Evolutionary conservation across 2,329 filamentous ascomycete genomes (phyloP).

Genomic region (Fusarium xyrophilum): DNA sequence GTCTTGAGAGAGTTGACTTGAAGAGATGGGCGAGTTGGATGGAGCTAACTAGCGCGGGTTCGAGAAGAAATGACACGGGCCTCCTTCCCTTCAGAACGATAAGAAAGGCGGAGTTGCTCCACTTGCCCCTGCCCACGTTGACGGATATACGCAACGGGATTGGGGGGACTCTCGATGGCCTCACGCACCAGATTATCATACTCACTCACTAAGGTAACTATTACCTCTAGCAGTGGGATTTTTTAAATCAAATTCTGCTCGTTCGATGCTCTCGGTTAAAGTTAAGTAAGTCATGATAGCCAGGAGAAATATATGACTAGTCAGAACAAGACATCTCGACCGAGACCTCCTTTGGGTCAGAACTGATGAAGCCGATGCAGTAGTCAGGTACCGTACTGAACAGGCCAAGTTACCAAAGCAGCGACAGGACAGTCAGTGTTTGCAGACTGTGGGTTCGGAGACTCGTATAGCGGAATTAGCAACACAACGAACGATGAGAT

Average conservation of each 20-base stretch:
- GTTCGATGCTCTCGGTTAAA: slow-evolving; percentile 33
- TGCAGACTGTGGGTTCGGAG: not conserved
- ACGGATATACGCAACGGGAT: slow-evolving; percentile 28
- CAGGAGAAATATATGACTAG: slow-evolving; percentile 11
- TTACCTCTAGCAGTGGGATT: slow-evolving; percentile 3
- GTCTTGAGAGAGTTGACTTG: slow-evolving; percentile 4
- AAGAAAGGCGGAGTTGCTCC: slow-evolving; percentile 22
- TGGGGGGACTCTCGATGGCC: slow-evolving; percentile 22
- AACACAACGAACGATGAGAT: not conserved
- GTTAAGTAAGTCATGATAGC: slow-evolving; percentile 13
- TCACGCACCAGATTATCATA: slow-evolving; percentile 2
- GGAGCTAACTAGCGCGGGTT: slow-evolving; percentile 11
- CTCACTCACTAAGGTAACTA: not conserved
- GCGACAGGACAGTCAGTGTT: not conserved
- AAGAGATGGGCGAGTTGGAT: not conserved
- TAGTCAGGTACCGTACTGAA: not conserved
- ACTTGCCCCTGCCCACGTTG: slow-evolving; percentile 34
- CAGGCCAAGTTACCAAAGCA: not conserved
- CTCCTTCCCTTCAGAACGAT: slow-evolving; percentile 1
- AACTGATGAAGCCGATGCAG: not conserved
- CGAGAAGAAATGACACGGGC: not conserved
- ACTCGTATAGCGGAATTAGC: not conserved
- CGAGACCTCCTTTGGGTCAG: slow-evolving; percentile 23
- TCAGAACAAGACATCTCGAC: slow-evolving; percentile 13
- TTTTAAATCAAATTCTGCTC: slow-evolving; percentile 18